Evolutionary conservation across 176 grass and related monocot species (phyloP).

Genomic region (Tillandsia fasciculata): DNA sequence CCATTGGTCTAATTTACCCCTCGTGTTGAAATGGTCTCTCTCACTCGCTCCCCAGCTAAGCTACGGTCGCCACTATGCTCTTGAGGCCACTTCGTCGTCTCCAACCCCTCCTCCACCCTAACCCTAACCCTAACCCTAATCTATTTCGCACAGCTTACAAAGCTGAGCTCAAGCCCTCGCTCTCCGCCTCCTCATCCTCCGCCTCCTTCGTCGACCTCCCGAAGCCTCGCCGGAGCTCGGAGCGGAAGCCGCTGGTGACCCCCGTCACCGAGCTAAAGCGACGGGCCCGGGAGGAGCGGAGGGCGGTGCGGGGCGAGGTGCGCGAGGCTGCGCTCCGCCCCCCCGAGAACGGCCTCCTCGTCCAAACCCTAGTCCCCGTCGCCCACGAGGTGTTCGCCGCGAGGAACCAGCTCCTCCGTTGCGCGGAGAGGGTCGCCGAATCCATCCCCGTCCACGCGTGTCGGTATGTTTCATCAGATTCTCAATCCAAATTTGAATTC

Average conservation of each 20-base stretch:
- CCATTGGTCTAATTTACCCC: no score
- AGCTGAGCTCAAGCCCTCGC: background rate
- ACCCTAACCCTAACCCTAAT: background rate
- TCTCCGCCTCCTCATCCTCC: background rate
- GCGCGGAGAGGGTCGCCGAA: conserved; percentile 11
- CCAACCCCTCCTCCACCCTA: background rate
- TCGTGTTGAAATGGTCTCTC: no score
- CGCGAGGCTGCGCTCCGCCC: conserved; percentile 9
- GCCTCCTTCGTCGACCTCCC: conserved; percentile 1
- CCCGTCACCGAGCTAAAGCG: conserved; percentile 9
- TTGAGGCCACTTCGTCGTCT: no score
- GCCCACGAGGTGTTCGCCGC: conserved; percentile 14
- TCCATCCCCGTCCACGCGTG: conserved; percentile 7
- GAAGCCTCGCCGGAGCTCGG: background rate
- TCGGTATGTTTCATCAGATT: background rate
- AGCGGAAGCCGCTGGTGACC: conserved; percentile 18
- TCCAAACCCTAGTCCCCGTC: conserved; percentile 6
- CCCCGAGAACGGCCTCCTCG: conserved; percentile 20
- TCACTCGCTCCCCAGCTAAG: no score
- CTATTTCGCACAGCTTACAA: no score
- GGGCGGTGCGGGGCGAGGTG: background rate
- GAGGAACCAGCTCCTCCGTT: background rate
- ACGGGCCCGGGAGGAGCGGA: background rate
- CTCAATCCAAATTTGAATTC: background rate
- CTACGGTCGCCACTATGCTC: no score